phyloP scores from a whole-genome alignment of 2,329 filamentous ascomycete genomes.

The Clonostachys rhizophaga region DNA sequence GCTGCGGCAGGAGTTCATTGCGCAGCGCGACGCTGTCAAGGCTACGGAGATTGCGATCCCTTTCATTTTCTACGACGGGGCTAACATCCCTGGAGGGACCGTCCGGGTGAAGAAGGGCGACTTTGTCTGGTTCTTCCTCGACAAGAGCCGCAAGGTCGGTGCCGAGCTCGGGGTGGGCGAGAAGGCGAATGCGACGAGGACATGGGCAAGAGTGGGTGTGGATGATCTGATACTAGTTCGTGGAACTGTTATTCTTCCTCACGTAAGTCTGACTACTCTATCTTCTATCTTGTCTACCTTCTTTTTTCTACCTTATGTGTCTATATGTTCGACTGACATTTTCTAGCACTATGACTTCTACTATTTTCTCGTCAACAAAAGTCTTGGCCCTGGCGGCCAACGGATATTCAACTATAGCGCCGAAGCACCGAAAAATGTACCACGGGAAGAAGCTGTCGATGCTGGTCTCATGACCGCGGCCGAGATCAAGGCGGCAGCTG shows the following conservation, averaged over 20 bases:
- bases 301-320: conserved; percentile 3
- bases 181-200: conserved; percentile 56
- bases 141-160: conserved; percentile 85
- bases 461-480: conserved; percentile 16
- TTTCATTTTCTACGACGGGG: conserved; percentile 96
- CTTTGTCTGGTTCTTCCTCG: conserved; percentile 86
- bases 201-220: conserved; percentile 90
- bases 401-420: conserved; percentile 72
- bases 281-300: conserved; percentile 1
- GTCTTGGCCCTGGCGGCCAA: conserved; percentile 64
- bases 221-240: conserved; percentile 93
- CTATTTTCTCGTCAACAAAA: conserved; percentile 91
- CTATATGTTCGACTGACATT: conserved; percentile 8
- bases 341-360: conserved; percentile 92
- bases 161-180: conserved; percentile 74
- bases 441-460: not conserved
- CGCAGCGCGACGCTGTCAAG: conserved; percentile 81
- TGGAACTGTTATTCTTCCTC: conserved; percentile 87
- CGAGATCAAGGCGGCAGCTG: conserved; percentile 28
- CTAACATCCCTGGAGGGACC: conserved; percentile 78
- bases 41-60: conserved; percentile 85
- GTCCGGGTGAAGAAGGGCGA: conserved; percentile 93
- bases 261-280: conserved; percentile 55
- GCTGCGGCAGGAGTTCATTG: conserved; percentile 76
- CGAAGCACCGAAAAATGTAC: conserved; percentile 23